A percentile compares a stretch with the other conserved stretches of the same genome.
phyloP scores from a whole-genome alignment of 148 eudicot species.

The Persicaria maculosa region DNA sequence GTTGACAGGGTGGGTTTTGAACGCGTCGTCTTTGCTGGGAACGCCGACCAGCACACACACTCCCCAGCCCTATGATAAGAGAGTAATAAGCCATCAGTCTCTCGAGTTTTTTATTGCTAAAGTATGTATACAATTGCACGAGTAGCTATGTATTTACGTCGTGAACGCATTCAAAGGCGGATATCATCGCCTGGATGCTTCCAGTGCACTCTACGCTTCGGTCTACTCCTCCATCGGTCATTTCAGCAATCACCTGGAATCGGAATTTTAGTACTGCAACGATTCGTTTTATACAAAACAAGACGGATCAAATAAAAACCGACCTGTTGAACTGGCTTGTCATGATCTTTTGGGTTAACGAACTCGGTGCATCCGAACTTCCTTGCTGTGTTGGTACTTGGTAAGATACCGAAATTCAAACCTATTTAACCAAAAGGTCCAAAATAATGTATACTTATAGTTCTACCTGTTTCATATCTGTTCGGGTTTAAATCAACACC shows the following conservation, averaged over 20 bases:
- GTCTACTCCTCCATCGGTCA: slow-evolving; percentile 56
- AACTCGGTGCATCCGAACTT: slow-evolving; percentile 47
- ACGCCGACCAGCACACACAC: slow-evolving; percentile 57
- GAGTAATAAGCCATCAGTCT: background rate
- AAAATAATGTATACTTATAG: too few species aligned
- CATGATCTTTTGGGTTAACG: slow-evolving; percentile 43
- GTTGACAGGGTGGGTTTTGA: slow-evolving; percentile 44
- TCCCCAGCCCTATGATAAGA: slow-evolving; percentile 42
- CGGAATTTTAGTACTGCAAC: background rate
- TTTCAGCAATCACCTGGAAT: slow-evolving; percentile 30
- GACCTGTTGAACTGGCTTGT: slow-evolving; percentile 34
- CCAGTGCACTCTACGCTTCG: slow-evolving; percentile 57
- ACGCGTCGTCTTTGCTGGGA: slow-evolving; percentile 41
- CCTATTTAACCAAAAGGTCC: background rate
- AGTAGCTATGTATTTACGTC: slow-evolving; percentile 28
- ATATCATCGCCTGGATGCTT: slow-evolving; percentile 48
- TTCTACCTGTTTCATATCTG: slow-evolving; percentile 29
- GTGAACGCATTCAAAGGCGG: slow-evolving; percentile 57
- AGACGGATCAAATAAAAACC: background rate
- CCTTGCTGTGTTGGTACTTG: slow-evolving; percentile 42
- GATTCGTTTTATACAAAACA: background rate
- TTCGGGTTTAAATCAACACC: slow-evolving; percentile 40
- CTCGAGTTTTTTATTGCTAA: background rate
- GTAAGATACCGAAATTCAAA: background rate
- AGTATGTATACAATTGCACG: background rate